Percentiles rank a stretch among this genome's conserved stretches.
Evolutionary conservation across 495 filamentous ascomycete genomes (phyloP).

Genomic region (Aspergillus steynii): DNA sequence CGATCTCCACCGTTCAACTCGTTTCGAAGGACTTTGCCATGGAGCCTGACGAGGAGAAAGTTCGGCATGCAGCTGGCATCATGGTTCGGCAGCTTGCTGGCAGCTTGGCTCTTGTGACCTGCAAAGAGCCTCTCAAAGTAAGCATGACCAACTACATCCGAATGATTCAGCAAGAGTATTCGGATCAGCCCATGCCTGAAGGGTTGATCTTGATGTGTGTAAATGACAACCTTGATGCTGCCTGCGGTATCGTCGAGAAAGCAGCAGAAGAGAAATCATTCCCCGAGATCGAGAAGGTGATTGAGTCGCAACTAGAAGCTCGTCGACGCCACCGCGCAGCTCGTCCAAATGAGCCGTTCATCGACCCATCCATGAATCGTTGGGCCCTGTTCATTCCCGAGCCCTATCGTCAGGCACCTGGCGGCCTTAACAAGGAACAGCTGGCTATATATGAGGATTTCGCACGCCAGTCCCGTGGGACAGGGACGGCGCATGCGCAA

Average conservation of each 20-base stretch:
- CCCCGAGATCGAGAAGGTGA: constrained; percentile 89
- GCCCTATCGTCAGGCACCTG: constrained; percentile 77
- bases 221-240: constrained; percentile 93
- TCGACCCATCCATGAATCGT: constrained; percentile 74
- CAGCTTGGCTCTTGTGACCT: constrained; percentile 92
- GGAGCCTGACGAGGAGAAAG: constrained; percentile 82
- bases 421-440: constrained; percentile 86
- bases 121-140: constrained; percentile 91
- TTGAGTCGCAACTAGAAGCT: constrained; percentile 71
- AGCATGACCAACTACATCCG: constrained; percentile 97
- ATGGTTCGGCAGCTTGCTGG: constrained; percentile 92
- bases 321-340: constrained; percentile 70
- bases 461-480: constrained; percentile 71
- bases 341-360: constrained; percentile 77
- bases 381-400: constrained; percentile 89
- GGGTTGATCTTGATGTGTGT: constrained; percentile 94
- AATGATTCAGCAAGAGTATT: constrained; percentile 64
- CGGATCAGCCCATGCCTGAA: constrained; percentile 79
- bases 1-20: constrained; percentile 90
- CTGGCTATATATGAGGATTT: constrained; percentile 97
- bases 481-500: constrained; percentile 51
- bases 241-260: constrained; percentile 89
- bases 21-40: constrained; percentile 95
- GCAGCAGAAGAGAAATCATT: constrained; percentile 91
- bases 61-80: constrained; percentile 80